phyloP scores from a whole-genome alignment of 2,329 filamentous ascomycete genomes.

The Talaromyces amestolkiae region DNA sequence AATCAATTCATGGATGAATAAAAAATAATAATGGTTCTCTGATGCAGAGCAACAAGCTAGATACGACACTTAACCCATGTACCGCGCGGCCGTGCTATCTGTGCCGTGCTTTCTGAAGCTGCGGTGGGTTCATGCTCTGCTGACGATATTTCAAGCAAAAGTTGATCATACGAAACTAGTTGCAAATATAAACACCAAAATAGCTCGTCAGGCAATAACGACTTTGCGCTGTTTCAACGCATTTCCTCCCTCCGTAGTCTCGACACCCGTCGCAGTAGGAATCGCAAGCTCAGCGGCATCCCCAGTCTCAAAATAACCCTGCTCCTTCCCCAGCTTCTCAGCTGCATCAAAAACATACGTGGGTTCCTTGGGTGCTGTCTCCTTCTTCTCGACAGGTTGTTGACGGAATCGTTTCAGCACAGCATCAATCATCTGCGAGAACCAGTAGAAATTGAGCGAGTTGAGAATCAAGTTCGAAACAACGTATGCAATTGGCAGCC shows the following conservation, averaged over 20 bases:
- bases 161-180: background rate
- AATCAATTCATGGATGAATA: background rate
- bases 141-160: background rate
- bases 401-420: conserved; percentile 60
- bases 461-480: conserved; percentile 60
- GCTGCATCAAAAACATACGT: conserved; percentile 35
- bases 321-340: conserved; percentile 30
- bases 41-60: background rate
- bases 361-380: conserved; percentile 28
- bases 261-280: conserved; percentile 9
- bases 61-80: background rate
- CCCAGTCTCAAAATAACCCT: conserved; percentile 27
- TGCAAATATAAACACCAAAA: background rate
- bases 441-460: conserved; percentile 64
- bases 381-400: conserved; percentile 30
- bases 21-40: background rate
- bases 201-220: background rate
- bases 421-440: conserved; percentile 65
- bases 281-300: conserved; percentile 23
- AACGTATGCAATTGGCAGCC: conserved; percentile 60
- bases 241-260: conserved; percentile 6
- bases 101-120: no score
- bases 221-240: conserved; percentile 14
- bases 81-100: background rate
- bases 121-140: background rate